These are phyloP conservation scores for Trichoderma erinaceum DNA, from an alignment of 495 filamentous ascomycete genomes.

Conservation along the genomic window DNA sequence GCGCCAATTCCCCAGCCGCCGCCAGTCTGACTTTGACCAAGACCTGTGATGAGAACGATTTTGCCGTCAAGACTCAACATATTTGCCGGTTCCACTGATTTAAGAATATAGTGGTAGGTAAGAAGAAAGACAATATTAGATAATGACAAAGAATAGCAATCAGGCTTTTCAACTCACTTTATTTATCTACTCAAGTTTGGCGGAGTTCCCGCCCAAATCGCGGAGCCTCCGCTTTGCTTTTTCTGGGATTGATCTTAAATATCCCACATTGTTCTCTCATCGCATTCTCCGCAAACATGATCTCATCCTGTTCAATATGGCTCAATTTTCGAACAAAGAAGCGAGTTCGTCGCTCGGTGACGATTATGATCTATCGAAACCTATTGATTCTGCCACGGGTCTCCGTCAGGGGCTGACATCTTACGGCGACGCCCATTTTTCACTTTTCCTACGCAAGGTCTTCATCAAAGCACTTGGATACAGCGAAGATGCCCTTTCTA, in stretches of 20 bases:
- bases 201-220: background rate
- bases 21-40: background rate
- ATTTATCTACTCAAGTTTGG: background rate
- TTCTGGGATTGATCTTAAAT: background rate
- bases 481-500: conserved; percentile 57
- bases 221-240: background rate
- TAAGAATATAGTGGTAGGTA: background rate
- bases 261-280: background rate
- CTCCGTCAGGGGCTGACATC: conserved; percentile 55
- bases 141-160: background rate
- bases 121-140: background rate
- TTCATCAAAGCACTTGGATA: conserved; percentile 67
- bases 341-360: background rate
- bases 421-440: conserved; percentile 65
- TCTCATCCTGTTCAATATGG: background rate
- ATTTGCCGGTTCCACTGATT: background rate
- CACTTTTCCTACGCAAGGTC: conserved; percentile 62
- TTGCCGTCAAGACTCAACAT: background rate
- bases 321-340: background rate
- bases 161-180: background rate
- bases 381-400: conserved; percentile 42
- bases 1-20: background rate
- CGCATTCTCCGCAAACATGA: background rate
- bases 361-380: conserved; percentile 50
- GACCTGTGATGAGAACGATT: background rate